A percentile compares a stretch with the other conserved stretches of the same genome.
Evolutionary conservation across 2,329 filamentous ascomycete species (phyloP).

Genomic region (Alternaria solani): DNA sequence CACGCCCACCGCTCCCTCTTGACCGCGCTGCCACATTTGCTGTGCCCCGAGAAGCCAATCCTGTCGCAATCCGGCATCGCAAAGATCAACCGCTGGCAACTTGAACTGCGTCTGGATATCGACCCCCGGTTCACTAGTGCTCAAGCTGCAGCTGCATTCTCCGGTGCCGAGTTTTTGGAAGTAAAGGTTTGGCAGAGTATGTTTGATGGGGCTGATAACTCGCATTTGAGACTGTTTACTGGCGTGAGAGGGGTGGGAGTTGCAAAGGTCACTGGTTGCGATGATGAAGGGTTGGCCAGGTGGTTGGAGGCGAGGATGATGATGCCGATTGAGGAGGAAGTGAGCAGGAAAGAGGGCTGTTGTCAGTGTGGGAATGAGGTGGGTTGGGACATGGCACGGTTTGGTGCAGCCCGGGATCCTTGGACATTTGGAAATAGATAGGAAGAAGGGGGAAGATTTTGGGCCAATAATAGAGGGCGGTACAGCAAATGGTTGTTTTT

Average conservation of each 20-base stretch:
- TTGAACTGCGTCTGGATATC: constrained; percentile 59
- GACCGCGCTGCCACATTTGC: constrained; percentile 55
- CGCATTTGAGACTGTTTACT: constrained; percentile 56
- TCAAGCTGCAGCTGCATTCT: constrained; percentile 56
- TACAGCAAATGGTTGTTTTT: not conserved
- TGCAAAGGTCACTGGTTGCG: constrained; percentile 54
- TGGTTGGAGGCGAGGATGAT: constrained; percentile 58
- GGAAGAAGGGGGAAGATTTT: not conserved
- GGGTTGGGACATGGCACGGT: constrained; percentile 20
- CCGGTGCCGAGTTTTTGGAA: constrained; percentile 56
- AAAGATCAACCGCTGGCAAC: constrained; percentile 55
- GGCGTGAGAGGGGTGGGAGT: constrained; percentile 56
- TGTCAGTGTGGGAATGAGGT: constrained; percentile 27
- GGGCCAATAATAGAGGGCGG: not conserved
- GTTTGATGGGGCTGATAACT: constrained; percentile 51
- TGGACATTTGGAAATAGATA: constrained; percentile 35
- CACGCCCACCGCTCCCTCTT: constrained; percentile 59
- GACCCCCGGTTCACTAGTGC: constrained; percentile 56
- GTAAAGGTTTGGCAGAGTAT: constrained; percentile 59
- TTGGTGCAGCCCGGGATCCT: constrained; percentile 22
- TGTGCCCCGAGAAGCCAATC: constrained; percentile 48
- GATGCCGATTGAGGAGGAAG: constrained; percentile 38
- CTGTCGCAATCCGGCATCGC: constrained; percentile 37
- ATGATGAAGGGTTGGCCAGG: constrained; percentile 53
- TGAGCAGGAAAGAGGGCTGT: constrained; percentile 38